These are phyloP conservation scores for Madurella fahalii DNA, from an alignment of 2,329 filamentous ascomycete genomes.

Conservation along the genomic window DNA sequence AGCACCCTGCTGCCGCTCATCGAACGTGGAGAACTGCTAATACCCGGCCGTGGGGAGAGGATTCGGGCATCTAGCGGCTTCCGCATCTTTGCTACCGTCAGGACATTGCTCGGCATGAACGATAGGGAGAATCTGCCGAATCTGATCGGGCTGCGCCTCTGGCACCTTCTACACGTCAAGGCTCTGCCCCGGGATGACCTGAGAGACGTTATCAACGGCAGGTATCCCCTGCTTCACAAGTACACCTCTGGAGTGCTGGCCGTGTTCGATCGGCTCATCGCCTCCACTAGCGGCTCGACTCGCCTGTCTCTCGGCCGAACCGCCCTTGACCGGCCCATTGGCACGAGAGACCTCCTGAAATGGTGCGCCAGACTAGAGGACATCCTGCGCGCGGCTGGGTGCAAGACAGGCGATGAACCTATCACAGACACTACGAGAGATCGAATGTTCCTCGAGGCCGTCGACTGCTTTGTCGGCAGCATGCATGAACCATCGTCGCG, in stretches of 20 bases:
- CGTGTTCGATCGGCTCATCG: slow-evolving; percentile 53
- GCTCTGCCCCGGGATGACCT: slow-evolving; percentile 67
- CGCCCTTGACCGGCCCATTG: slow-evolving; percentile 45
- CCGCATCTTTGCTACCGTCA: slow-evolving; percentile 85
- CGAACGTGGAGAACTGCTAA: slow-evolving; percentile 83
- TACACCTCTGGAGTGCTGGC: slow-evolving; percentile 56
- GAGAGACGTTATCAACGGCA: slow-evolving; percentile 64
- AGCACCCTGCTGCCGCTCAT: slow-evolving; percentile 90
- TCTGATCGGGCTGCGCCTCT: slow-evolving; percentile 81
- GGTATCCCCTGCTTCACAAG: slow-evolving; percentile 65
- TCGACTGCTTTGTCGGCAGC: slow-evolving; percentile 87
- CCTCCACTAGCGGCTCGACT: slow-evolving; percentile 34
- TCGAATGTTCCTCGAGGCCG: slow-evolving; percentile 86
- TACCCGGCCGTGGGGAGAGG: slow-evolving; percentile 82
- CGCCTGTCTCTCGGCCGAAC: slow-evolving; percentile 33
- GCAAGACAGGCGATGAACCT: slow-evolving; percentile 63
- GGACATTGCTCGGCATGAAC: slow-evolving; percentile 67
- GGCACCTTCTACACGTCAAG: slow-evolving; percentile 70
- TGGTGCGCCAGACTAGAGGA: slow-evolving; percentile 76
- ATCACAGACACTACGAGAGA: slow-evolving; percentile 70
- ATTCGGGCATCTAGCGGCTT: slow-evolving; percentile 82
- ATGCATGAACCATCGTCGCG: slow-evolving; percentile 63
- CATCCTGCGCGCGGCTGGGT: slow-evolving; percentile 58
- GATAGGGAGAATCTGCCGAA: slow-evolving; percentile 64
- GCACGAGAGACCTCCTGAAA: slow-evolving; percentile 74